A percentile compares a stretch with the other conserved stretches of the same genome.
Conservation (phyloP, 176 grass and related monocot species). For the Thalia dealbata region DNA sequence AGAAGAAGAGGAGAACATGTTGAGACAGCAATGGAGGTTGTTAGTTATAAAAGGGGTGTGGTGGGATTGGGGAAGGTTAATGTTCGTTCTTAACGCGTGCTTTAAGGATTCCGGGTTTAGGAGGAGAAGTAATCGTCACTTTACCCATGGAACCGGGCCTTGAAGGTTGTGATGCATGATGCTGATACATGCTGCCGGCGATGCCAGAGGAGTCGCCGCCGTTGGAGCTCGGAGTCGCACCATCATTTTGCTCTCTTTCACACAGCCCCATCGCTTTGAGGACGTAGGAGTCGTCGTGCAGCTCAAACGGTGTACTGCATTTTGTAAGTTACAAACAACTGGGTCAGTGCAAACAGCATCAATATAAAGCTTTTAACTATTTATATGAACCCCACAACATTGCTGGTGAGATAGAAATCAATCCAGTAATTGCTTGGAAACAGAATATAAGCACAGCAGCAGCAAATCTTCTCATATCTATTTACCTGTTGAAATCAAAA, state of each 20-base stretch:
- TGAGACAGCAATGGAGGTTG: conserved; percentile 17
- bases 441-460: not conserved
- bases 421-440: not conserved
- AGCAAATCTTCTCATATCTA: not conserved
- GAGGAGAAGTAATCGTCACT: conserved; percentile 45
- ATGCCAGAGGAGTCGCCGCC: conserved; percentile 53
- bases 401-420: too few species aligned
- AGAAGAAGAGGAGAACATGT: conserved; percentile 4
- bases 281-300: conserved; percentile 83
- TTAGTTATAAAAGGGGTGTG: conserved; percentile 5
- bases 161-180: conserved; percentile 35
- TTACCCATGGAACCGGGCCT: conserved; percentile 33
- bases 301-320: conserved; percentile 88
- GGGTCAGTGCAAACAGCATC: not conserved
- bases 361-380: too few species aligned
- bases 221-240: conserved; percentile 29
- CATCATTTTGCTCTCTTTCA: conserved; percentile 37
- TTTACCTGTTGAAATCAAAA: conserved; percentile 99
- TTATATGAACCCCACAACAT: too few species aligned
- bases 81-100: conserved; percentile 84
- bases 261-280: conserved; percentile 74
- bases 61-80: not conserved
- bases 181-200: conserved; percentile 41
- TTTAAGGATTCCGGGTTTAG: conserved; percentile 91
- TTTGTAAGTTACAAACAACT: conserved; percentile 8